Conservation (phyloP, 306 rosid species). For the Rubus idaeus region DNA sequence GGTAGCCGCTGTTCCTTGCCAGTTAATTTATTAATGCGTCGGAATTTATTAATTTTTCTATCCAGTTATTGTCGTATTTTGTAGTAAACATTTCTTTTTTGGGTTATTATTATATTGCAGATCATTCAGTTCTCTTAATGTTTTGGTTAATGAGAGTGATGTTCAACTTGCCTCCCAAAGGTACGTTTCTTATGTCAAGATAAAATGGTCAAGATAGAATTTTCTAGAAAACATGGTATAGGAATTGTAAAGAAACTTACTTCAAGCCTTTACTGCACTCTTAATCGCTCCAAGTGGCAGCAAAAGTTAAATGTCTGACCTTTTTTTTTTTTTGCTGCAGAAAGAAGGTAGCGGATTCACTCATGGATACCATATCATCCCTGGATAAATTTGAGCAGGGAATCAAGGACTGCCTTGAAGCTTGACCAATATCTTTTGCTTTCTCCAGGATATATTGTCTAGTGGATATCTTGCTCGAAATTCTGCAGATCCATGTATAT, state of each 20-base stretch:
- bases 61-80: neutral
- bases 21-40: neutral
- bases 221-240: neutral
- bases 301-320: conserved; percentile 13
- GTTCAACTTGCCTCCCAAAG: conserved; percentile 63
- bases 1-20: conserved; percentile 44
- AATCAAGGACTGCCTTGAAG: conserved; percentile 82
- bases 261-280: neutral
- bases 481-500: conserved; percentile 23
- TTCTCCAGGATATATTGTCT: conserved; percentile 3
- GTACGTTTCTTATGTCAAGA: conserved; percentile 41
- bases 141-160: conserved; percentile 55
- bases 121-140: conserved; percentile 71
- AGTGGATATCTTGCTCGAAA: conserved; percentile 18
- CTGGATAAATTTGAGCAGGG: conserved; percentile 94
- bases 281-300: neutral
- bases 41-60: neutral
- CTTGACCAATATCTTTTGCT: conserved; percentile 34
- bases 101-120: conserved; percentile 45
- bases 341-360: conserved; percentile 66
- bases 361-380: conserved; percentile 64
- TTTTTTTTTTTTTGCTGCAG: conserved; percentile 48
- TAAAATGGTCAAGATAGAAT: conserved; percentile 6
- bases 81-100: neutral
- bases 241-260: neutral